A percentile compares a stretch with the other conserved stretches of the same genome.
Evolutionary conservation across 345 rosid species (phyloP).

Genomic region (Salix caprea): DNA sequence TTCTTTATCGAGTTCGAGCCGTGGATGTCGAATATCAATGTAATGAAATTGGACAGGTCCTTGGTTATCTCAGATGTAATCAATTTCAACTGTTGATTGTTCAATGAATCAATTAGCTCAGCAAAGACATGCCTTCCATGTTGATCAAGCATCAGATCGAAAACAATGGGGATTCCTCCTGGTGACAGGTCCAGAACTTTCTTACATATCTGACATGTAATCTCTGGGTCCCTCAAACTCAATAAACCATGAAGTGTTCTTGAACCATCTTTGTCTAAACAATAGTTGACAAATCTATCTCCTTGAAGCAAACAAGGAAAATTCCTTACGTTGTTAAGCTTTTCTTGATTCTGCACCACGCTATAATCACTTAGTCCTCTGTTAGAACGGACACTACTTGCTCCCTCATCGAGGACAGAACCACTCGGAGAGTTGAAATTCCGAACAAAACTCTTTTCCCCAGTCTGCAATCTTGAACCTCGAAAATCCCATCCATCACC

Average conservation of each 20-base stretch:
- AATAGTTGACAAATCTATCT: too few species aligned
- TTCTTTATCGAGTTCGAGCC: constrained; percentile 22
- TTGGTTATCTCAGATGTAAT: background rate
- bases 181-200: background rate
- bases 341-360: background rate
- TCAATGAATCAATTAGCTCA: constrained; percentile 19
- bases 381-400: background rate
- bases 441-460: background rate
- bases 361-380: background rate
- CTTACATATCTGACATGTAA: background rate
- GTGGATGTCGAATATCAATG: background rate
- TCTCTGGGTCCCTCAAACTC: background rate
- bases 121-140: constrained; percentile 15
- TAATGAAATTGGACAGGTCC: background rate
- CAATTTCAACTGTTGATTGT: background rate
- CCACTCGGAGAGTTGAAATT: background rate
- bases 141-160: constrained; percentile 13
- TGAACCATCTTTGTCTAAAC: constrained; percentile 3
- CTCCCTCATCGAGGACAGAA: background rate
- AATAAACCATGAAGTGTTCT: background rate
- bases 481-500: background rate
- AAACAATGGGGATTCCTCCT: background rate
- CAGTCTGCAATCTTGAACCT: background rate
- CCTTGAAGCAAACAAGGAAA: background rate
- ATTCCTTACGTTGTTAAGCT: background rate